phyloP scores from a whole-genome alignment of 345 rosid species.

The Clausena lansium region DNA sequence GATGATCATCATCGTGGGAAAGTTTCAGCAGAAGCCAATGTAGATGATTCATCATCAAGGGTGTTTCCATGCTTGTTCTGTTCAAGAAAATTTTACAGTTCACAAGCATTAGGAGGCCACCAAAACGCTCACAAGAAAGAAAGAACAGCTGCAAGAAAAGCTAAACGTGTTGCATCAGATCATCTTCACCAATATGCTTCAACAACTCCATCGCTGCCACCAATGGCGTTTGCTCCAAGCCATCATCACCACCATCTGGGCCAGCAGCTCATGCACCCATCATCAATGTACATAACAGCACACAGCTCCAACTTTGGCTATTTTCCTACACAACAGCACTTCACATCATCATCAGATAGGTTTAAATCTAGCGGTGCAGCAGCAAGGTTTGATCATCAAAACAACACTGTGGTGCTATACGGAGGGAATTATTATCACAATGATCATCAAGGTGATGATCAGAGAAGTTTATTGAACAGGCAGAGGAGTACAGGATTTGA shows the following conservation, averaged over 20 bases:
- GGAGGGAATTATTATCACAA: slow-evolving; percentile 11
- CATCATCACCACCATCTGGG: slow-evolving; percentile 33
- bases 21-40: slow-evolving; percentile 25
- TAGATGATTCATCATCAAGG: slow-evolving; percentile 38
- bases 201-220: slow-evolving; percentile 40
- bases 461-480: slow-evolving; percentile 34
- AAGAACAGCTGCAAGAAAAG: slow-evolving; percentile 69
- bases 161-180: slow-evolving; percentile 46
- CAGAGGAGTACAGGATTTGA: slow-evolving; percentile 38
- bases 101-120: slow-evolving; percentile 95
- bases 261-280: slow-evolving; percentile 34
- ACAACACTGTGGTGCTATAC: slow-evolving; percentile 5
- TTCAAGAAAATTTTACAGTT: slow-evolving; percentile 79
- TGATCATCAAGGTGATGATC: slow-evolving; percentile 5
- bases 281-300: slow-evolving; percentile 47
- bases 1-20: slow-evolving; percentile 25
- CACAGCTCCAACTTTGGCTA: slow-evolving; percentile 45
- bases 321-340: slow-evolving; percentile 25
- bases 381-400: slow-evolving; percentile 30
- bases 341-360: slow-evolving; percentile 11
- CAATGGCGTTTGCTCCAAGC: slow-evolving; percentile 33
- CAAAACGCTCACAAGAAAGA: slow-evolving; percentile 97
- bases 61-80: slow-evolving; percentile 77
- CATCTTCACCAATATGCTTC: slow-evolving; percentile 21
- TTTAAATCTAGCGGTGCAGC: slow-evolving; percentile 37